phyloP scores from a whole-genome alignment of 768 basidiomycete species.

The Rhodosporidiobolus sp. region DNA sequence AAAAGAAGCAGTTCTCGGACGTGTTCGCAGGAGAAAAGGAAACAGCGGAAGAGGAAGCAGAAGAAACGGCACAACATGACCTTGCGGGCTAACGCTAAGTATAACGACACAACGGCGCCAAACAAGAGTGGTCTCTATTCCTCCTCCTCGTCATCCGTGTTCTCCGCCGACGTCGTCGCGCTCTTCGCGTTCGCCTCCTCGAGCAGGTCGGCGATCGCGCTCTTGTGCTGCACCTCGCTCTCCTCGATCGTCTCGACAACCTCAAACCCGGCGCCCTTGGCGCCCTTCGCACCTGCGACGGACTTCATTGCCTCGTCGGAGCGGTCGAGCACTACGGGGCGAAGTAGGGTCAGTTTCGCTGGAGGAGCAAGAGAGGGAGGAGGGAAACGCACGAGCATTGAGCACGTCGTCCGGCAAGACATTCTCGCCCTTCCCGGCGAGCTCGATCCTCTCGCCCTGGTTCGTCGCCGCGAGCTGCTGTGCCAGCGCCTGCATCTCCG shows the following conservation, averaged over 20 bases:
- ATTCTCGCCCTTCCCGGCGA: constrained; percentile 69
- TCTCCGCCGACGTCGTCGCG: background rate
- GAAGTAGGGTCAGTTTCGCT: background rate
- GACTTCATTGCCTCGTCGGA: constrained; percentile 40
- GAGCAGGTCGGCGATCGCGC: constrained; percentile 11
- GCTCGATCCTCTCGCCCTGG: constrained; percentile 80
- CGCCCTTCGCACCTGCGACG: constrained; percentile 4
- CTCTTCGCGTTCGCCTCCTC: background rate
- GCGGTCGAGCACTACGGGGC: constrained; percentile 32
- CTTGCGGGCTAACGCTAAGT: background rate
- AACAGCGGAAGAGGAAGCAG: background rate
- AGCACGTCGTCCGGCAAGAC: constrained; percentile 81
- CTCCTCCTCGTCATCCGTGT: constrained; percentile 18
- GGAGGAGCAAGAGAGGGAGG: no score
- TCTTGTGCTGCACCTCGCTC: constrained; percentile 4
- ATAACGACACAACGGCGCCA: no score
- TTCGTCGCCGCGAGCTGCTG: constrained; percentile 78
- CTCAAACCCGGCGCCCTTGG: constrained; percentile 10
- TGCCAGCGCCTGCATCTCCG: constrained; percentile 50
- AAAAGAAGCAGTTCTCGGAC: background rate
- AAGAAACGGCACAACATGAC: background rate
- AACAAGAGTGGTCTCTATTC: background rate
- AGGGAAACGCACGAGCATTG: constrained; percentile 58
- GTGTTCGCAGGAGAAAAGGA: background rate
- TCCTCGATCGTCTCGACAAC: constrained; percentile 38